phyloP scores from a whole-genome alignment of 495 filamentous ascomycete species.

The Umbilicaria muhlenbergii region DNA sequence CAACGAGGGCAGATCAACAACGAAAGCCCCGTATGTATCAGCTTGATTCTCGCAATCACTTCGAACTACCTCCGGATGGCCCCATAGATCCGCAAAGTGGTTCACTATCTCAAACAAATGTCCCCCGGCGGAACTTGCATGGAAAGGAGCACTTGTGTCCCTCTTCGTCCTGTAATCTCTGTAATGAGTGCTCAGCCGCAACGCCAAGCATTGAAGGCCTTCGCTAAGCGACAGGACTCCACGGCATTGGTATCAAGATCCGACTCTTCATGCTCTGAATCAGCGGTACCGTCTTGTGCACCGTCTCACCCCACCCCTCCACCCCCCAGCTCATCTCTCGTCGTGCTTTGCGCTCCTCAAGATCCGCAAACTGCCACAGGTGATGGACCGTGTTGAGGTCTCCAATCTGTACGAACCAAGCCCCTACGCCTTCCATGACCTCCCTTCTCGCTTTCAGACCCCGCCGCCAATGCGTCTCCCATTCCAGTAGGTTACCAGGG shows the following conservation, averaged over 20 bases:
- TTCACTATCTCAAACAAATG: too few species aligned
- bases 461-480: constrained; percentile 96
- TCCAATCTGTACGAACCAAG: constrained; percentile 97
- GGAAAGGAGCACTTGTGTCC: too few species aligned
- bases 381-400: constrained; percentile 97
- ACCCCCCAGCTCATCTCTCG: constrained; percentile 92
- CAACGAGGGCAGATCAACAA: too few species aligned
- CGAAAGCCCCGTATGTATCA: too few species aligned
- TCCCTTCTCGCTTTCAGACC: constrained; percentile 79
- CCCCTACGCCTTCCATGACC: constrained; percentile 97
- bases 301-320: constrained; percentile 93
- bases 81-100: too few species aligned
- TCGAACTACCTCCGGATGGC: too few species aligned
- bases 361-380: constrained; percentile 93
- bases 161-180: too few species aligned
- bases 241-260: constrained; percentile 87
- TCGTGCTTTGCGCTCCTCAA: constrained; percentile 82
- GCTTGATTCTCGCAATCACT: too few species aligned
- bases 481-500: constrained; percentile 89
- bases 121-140: too few species aligned
- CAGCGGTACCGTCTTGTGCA: constrained; percentile 94
- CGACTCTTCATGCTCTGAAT: constrained; percentile 93
- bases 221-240: constrained; percentile 71
- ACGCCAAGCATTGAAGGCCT: background rate
- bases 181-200: too few species aligned